A percentile compares a stretch with the other conserved stretches of the same genome.
phyloP scores from a whole-genome alignment of 306 rosid genomes.

The cucumber (Cucumis sativus) region Cucumber_9930_V3 NC_026659.2:2921001-2921500 shows the following conservation, averaged over 20 bases:
- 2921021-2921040: background rate
- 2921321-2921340: background rate
- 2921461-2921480: background rate
- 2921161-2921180: too few species aligned
- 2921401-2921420: background rate
- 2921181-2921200: too few species aligned
- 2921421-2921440: background rate
- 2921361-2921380: background rate
- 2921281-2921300: background rate
- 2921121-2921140: too few species aligned
- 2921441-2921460: background rate
- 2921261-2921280: background rate
- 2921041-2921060: background rate
- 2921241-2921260: background rate
- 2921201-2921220: background rate
- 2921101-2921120: background rate
- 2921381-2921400: background rate
- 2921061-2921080: background rate
- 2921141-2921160: too few species aligned
- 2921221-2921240: background rate
- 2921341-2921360: background rate
- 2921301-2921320: background rate
- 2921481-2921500: background rate
- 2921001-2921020: background rate
- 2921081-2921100: background rate